Evolutionary conservation across 2,329 filamentous ascomycete species (phyloP).

Genomic region (Paraconiothyrium sp.): DNA sequence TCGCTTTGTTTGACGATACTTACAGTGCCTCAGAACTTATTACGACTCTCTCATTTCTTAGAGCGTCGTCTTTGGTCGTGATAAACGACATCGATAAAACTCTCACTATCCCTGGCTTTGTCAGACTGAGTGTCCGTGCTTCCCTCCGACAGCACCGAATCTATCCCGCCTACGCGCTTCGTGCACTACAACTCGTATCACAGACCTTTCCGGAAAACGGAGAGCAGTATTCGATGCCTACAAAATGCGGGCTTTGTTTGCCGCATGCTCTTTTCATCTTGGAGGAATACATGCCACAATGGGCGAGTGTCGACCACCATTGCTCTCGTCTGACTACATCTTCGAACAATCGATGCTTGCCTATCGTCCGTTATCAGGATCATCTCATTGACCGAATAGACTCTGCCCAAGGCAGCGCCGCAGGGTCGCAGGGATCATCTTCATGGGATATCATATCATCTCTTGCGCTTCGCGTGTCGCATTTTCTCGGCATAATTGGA

Average conservation of each 20-base stretch:
- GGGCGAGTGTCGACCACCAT: not conserved
- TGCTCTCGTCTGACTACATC: too few species aligned
- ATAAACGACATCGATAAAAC: not conserved
- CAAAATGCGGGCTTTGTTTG: slow-evolving; percentile 5
- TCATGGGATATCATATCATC: not conserved
- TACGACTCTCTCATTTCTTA: not conserved
- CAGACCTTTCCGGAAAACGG: slow-evolving; percentile 6
- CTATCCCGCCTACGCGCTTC: not conserved
- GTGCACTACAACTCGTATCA: not conserved
- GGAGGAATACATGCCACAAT: not conserved
- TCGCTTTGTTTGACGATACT: not conserved
- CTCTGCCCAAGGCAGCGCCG: not conserved
- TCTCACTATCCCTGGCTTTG: not conserved
- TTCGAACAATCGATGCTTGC: too few species aligned
- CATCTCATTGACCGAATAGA: too few species aligned
- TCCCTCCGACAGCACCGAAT: not conserved
- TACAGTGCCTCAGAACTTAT: not conserved
- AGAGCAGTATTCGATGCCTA: slow-evolving; percentile 11
- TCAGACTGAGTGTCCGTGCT: not conserved
- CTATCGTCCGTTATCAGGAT: too few species aligned
- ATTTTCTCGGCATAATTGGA: slow-evolving; percentile 11
- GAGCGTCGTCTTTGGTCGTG: not conserved
- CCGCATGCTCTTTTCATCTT: slow-evolving; percentile 12
- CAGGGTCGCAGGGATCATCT: not conserved
- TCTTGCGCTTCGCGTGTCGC: slow-evolving; percentile 13